Percentiles rank a stretch among this genome's conserved stretches.
Evolutionary conservation across 2,329 filamentous ascomycete species (phyloP).

Genomic region (Plenodomus tracheiphilus): DNA sequence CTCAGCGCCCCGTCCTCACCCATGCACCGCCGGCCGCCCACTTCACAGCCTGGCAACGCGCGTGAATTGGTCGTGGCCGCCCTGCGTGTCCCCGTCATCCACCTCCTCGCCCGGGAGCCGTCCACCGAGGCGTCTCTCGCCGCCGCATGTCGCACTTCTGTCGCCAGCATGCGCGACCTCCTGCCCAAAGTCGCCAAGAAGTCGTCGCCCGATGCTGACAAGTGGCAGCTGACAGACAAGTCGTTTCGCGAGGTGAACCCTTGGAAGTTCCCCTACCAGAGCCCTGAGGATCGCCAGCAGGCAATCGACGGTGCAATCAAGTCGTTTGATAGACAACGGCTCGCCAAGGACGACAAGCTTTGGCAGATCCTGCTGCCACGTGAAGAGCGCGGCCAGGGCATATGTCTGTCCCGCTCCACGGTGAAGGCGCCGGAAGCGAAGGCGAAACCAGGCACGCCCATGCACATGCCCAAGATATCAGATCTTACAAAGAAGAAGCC

Average conservation of each 20-base stretch:
- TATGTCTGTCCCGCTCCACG: conserved; percentile 62
- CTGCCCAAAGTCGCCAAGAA: conserved; percentile 56
- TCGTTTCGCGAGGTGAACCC: conserved; percentile 64
- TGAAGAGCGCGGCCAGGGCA: conserved; percentile 65
- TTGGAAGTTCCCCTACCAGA: conserved; percentile 63
- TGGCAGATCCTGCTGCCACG: conserved; percentile 66
- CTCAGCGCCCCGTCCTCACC: conserved; percentile 44
- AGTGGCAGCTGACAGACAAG: conserved; percentile 57
- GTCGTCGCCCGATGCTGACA: conserved; percentile 50
- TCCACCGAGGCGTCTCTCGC: conserved; percentile 36
- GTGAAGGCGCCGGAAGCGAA: conserved; percentile 48
- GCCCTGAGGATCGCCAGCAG: conserved; percentile 58
- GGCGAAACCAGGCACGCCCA: conserved; percentile 37
- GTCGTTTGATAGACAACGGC: conserved; percentile 64
- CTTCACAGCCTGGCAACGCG: conserved; percentile 46
- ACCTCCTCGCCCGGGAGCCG: conserved; percentile 57
- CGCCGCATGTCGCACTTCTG: conserved; percentile 35
- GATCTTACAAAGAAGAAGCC: conserved; percentile 51
- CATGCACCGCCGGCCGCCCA: conserved; percentile 42
- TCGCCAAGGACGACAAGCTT: conserved; percentile 62
- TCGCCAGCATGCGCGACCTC: conserved; percentile 35
- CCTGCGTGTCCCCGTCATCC: conserved; percentile 50
- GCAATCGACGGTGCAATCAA: conserved; percentile 66
- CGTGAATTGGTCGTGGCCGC: conserved; percentile 43
- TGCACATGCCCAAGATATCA: conserved; percentile 43